phyloP scores from a whole-genome alignment of 768 basidiomycete genomes.

The Cyathus striatus region DNA sequence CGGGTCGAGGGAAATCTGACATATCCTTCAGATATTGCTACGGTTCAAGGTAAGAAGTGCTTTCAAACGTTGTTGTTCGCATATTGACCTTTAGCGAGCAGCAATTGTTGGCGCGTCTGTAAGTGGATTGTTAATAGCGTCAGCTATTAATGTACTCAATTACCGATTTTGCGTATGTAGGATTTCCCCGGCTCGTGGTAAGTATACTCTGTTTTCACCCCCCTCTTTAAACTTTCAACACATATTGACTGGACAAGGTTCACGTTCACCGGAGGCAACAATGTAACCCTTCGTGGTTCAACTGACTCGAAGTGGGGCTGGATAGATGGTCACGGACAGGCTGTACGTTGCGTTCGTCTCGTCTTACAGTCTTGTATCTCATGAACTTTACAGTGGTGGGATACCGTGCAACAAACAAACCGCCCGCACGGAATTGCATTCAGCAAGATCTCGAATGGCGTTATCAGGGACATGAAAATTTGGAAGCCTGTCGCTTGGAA shows the following conservation, averaged over 20 bases:
- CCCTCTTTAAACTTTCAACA: not conserved
- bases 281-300: constrained; percentile 54
- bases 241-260: too few relatives aligned
- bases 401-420: constrained; percentile 43
- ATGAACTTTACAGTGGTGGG: constrained; percentile 46
- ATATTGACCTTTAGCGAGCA: constrained; percentile 10
- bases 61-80: not conserved
- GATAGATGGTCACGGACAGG: constrained; percentile 58
- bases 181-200: constrained; percentile 42
- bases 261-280: constrained; percentile 46
- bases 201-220: not conserved
- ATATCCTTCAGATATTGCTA: constrained; percentile 46
- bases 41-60: constrained; percentile 36
- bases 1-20: constrained; percentile 53
- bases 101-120: constrained; percentile 42
- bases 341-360: constrained; percentile 18
- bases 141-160: not conserved
- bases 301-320: constrained; percentile 57
- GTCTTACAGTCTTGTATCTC: not conserved
- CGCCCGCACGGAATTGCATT: constrained; percentile 54
- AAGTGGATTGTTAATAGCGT: constrained; percentile 11
- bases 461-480: constrained; percentile 53
- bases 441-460: constrained; percentile 45
- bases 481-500: constrained; percentile 61
- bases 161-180: constrained; percentile 14